phyloP scores from a whole-genome alignment of 352 stramenopile genomes.

The Globisporangium acanthophoron region DNA sequence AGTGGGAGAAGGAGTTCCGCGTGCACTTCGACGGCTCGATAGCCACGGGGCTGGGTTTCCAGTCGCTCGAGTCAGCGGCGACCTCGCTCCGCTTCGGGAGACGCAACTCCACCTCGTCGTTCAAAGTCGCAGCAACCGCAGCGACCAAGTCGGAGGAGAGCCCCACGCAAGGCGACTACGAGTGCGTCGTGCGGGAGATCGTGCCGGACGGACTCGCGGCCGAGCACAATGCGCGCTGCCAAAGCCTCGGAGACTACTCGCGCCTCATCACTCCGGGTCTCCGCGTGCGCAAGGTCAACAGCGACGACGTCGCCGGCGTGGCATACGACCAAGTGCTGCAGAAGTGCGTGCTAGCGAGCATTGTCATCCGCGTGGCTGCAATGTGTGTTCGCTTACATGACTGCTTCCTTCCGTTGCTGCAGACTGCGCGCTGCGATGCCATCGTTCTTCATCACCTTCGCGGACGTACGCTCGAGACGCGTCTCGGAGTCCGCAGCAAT shows the following conservation, averaged over 20 bases:
- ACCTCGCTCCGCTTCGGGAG: too few relatives aligned
- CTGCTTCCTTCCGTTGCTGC: constrained; percentile 1
- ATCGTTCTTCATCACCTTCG: constrained; percentile 42
- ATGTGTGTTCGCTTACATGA: not conserved
- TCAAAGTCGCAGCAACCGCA: constrained; percentile 4
- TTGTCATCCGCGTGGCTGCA: not conserved
- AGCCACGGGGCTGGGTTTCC: constrained; percentile 46
- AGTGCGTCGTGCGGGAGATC: constrained; percentile 40
- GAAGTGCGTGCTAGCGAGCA: constrained; percentile 14
- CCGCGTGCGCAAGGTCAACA: constrained; percentile 44
- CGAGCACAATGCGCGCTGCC: constrained; percentile 52
- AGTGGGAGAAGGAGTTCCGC: constrained; percentile 54
- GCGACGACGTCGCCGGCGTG: constrained; percentile 26
- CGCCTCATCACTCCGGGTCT: constrained; percentile 34
- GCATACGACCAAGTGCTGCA: constrained; percentile 44
- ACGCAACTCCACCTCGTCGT: not conserved
- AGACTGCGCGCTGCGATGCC: constrained; percentile 46
- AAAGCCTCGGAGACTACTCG: constrained; percentile 35
- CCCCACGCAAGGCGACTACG: constrained; percentile 14
- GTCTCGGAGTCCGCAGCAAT: not conserved
- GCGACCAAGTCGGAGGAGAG: not conserved
- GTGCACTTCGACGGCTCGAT: constrained; percentile 49
- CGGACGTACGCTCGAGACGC: constrained; percentile 20
- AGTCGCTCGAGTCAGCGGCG: constrained; percentile 2
- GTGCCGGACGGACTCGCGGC: constrained; percentile 27